phyloP scores from a whole-genome alignment of 1,284 basidiomycete genomes.

The Microbotryomycetes sp. region DNA sequence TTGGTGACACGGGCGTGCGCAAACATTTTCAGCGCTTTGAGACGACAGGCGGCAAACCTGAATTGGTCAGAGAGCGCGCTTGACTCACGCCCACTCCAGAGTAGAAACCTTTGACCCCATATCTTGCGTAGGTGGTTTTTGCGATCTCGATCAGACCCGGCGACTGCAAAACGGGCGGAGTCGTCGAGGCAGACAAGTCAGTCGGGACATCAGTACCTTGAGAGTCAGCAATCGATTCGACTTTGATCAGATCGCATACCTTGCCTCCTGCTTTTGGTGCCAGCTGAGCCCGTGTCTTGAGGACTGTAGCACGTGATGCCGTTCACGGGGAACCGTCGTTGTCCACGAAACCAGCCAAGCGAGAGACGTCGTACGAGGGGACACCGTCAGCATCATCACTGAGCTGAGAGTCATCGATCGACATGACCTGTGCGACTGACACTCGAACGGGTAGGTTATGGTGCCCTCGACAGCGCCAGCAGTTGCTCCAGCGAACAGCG shows the following conservation, averaged over 20 bases:
- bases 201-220: too few relatives aligned
- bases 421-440: conserved; percentile 2
- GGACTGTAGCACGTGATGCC: conserved; percentile 11
- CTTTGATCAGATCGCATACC: conserved; percentile 4
- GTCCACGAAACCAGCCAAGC: not conserved
- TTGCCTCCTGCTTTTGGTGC: conserved; percentile 8
- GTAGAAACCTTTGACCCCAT: conserved; percentile 43
- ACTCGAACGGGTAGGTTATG: conserved; percentile 77
- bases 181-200: too few relatives aligned
- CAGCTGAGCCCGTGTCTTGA: conserved; percentile 33
- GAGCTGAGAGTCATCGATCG: not conserved
- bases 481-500: conserved; percentile 76
- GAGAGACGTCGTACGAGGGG: not conserved
- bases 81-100: conserved; percentile 25
- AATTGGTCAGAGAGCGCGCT: not conserved
- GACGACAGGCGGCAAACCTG: not conserved
- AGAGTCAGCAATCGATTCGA: too few relatives aligned
- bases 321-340: not conserved
- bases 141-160: conserved; percentile 42
- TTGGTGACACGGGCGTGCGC: conserved; percentile 42
- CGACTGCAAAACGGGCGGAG: conserved; percentile 35
- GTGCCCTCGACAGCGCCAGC: conserved; percentile 85
- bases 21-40: too few relatives aligned
- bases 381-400: not conserved
- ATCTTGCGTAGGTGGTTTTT: conserved; percentile 39